Evolutionary conservation across 495 filamentous ascomycete genomes (phyloP).

Genomic region (Chaetomium cochliodes): DNA sequence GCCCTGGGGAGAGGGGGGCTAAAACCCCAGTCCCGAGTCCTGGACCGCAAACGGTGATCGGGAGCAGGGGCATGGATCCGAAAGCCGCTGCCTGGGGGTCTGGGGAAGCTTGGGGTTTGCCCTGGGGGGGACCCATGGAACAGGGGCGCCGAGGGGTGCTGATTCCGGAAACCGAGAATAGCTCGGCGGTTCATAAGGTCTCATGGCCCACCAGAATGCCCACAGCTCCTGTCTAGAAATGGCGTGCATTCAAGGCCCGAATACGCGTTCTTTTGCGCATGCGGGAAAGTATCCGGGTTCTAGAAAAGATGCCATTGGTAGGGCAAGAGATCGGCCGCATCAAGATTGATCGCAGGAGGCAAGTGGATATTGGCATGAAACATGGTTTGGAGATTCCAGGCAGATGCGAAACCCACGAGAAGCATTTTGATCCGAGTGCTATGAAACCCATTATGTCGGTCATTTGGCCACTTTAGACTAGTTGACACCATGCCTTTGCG

Average conservation of each 20-base stretch:
- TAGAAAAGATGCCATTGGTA: not conserved
- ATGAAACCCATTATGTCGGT: constrained; percentile 21
- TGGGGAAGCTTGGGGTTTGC: not conserved
- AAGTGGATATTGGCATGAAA: constrained; percentile 25
- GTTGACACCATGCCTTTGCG: constrained; percentile 11
- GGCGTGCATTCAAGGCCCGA: not conserved
- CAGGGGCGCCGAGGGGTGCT: not conserved
- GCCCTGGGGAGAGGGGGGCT: not conserved
- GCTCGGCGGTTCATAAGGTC: not conserved
- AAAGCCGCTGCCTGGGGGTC: not conserved
- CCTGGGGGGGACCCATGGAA: not conserved
- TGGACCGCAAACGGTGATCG: constrained; percentile 16
- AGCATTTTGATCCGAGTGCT: constrained; percentile 17
- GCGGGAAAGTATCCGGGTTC: not conserved
- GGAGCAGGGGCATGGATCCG: constrained; percentile 14
- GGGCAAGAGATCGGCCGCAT: constrained; percentile 10
- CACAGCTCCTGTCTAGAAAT: not conserved
- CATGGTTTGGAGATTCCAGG: constrained; percentile 19
- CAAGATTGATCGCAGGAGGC: constrained; percentile 7
- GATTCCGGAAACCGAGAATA: constrained; percentile 4
- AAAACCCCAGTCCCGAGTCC: constrained; percentile 16
- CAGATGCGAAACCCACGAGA: constrained; percentile 20
- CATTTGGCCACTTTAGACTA: constrained; percentile 14
- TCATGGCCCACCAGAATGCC: not conserved
- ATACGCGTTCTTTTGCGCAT: constrained; percentile 6